Base-by-base conservation (phyloP, 352 stramenopile species). In the Chrysophaeum taylorii region DNA sequence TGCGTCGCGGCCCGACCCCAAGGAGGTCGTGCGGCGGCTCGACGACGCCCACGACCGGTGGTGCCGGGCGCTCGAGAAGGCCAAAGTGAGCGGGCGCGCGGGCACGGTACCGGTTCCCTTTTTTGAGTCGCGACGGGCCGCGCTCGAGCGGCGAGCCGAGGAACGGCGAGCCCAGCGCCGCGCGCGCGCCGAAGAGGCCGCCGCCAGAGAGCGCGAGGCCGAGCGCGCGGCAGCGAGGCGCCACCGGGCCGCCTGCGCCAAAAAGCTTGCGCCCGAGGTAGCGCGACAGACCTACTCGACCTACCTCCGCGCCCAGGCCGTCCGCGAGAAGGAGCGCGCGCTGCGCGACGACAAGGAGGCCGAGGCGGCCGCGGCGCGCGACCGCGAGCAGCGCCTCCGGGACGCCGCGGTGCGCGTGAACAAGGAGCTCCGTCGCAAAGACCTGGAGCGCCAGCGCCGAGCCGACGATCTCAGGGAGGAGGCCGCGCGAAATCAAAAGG, bases 221-320 rank as follows among this genome's bases (percentile, higher is more conserved):
- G 23, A 54, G 7, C 52, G 48, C 18, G 48, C 25, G 18, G 14
- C 9, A 23, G 52, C 25, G 4, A 29, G 18, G 45, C 45, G 45
- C 45, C n/a, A n/a, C n/a, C n/a, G n/a, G n/a, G n/a, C n/a, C n/a
- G 45, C 18, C 45, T 7, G 2, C 5, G 29, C 52, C 33, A 38
- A 36, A 12, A 33, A 25, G 2, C 25, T 41, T 23, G 4, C 18
- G 5, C 25, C 33, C 18, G 48, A 60, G 48, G 39, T 33, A 33
- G 25, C 52, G 52, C 4, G 52, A 2, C 52, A 63, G 29, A 63
- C 52, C 52, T 63, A 63, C 52, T 63, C 52, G 4, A 41, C 52
- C 9, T 63, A 63, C 29, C 33, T 63, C 27, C 36, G 39, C 15
- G n/a, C 52, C 27, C 52, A 63, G 23, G n/a, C 52, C 33, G 33